These are phyloP conservation scores for Cylindrotheca fusiformis DNA, from an alignment of 108 stramenopile genomes.

Conservation along the genomic window DNA sequence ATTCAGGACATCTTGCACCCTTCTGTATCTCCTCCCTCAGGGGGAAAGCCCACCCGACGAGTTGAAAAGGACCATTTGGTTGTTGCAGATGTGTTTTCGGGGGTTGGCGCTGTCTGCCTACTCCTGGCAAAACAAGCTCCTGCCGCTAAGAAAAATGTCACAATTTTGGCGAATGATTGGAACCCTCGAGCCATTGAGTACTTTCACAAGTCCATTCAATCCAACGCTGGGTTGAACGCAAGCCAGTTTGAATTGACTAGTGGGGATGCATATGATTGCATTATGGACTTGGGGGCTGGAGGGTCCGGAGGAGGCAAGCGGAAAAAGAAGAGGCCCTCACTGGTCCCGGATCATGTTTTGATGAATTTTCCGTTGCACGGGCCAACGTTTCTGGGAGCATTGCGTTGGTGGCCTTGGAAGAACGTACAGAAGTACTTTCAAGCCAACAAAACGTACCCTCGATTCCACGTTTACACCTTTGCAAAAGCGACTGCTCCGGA, in stretches of 20 bases:
- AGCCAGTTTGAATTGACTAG: conserved; percentile 36
- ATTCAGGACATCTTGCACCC: conserved; percentile 41
- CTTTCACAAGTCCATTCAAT: conserved; percentile 10
- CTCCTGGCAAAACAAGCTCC: conserved; percentile 54
- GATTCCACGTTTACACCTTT: conserved; percentile 72
- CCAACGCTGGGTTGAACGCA: conserved; percentile 22
- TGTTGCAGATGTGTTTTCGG: conserved; percentile 93
- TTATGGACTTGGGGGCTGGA: conserved; percentile 63
- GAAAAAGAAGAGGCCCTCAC: not conserved
- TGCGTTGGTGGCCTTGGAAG: conserved; percentile 73
- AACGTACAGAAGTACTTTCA: conserved; percentile 10
- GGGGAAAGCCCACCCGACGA: not conserved
- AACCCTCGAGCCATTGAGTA: conserved; percentile 72
- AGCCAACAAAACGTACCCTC: conserved; percentile 9
- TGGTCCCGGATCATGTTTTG: conserved; percentile 71
- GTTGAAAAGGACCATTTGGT: conserved; percentile 12
- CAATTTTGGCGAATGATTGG: conserved; percentile 89
- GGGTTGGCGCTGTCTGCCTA: conserved; percentile 94
- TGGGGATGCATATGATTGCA: conserved; percentile 79
- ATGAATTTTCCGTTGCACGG: conserved; percentile 80
- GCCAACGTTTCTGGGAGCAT: conserved; percentile 60
- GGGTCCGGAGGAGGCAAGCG: not conserved
- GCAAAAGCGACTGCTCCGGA: conserved; percentile 40
- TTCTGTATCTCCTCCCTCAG: not conserved
- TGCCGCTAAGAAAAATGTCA: conserved; percentile 23